Evolutionary conservation across 441 rosid genomes (phyloP), one percentile per base, ranked within the genome.

Genomic region (Lepidium campestre): DNA sequence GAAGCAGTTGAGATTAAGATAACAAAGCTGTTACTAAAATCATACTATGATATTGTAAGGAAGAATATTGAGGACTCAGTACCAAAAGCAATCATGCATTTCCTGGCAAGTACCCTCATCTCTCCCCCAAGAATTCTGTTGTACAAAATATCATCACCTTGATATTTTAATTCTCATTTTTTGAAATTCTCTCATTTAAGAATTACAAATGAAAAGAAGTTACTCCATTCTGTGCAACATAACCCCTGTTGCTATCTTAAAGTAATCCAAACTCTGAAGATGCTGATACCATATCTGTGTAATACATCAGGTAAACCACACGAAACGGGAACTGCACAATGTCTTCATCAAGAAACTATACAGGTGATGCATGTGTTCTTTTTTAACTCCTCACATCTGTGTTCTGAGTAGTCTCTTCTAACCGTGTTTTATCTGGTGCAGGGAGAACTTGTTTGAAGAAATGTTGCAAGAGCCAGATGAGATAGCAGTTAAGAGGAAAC

Each of bases 381-480:
- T 15, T 5, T 22, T 18, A 19, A 7, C 53, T 31, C 17, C 9
- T 34, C 49, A 34, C 42, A 42, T 40, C 4, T 35, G 66, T 64
- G 42, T 45, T 65, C 54, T 46, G 44, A 20, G 35, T 49, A 12
- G 56, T 71, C 35, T 39, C 35, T 69, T 70, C 29, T 64, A 17
- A 62, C 17, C 53, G 20, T 36, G 50, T 75, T 34, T n/a, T 35
- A 37, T 79, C 22, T 62, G 47, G 71, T 76, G 72, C 90, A 96
- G 99, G 68, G 99, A 96, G 71, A 93, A 90, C 80, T 81, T 96
- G 74, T 96, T 96, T 59, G 98, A 96, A 78, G 98, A 96, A 83
- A 90, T 96, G 98, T 75, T 96, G 74, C 99, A 92, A 83, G 99
- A 96, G 78, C 93, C 99, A 42, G 96, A 86, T 29, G 99, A 90